Conservation (phyloP, 2,329 filamentous ascomycete genomes). For the Verruconis gallopava region DNA sequence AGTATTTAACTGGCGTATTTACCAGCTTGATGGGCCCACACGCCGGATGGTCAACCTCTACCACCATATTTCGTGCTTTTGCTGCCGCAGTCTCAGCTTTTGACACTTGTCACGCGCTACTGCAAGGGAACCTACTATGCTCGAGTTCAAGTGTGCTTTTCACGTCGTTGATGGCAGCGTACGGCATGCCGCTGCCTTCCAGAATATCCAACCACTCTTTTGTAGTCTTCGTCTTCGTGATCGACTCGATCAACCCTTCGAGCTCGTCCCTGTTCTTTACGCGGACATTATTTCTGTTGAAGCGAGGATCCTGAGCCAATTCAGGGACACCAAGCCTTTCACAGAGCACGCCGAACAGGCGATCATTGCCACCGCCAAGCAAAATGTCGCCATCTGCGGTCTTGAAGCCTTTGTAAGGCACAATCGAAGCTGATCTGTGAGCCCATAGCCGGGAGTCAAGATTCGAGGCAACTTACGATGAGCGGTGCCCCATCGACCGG, state of each 20-base stretch:
- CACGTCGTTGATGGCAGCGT: conserved; percentile 88
- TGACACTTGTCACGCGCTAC: not conserved
- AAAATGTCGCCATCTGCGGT: conserved; percentile 51
- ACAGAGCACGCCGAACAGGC: conserved; percentile 47
- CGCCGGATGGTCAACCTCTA: conserved; percentile 66
- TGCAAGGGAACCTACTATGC: conserved; percentile 44
- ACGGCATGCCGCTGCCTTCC: conserved; percentile 87
- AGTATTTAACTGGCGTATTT: conserved; percentile 91
- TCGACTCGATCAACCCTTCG: conserved; percentile 63
- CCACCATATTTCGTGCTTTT: conserved; percentile 73
- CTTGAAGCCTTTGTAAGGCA: conserved; percentile 78
- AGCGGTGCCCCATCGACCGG: conserved; percentile 87
- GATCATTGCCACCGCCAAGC: conserved; percentile 51
- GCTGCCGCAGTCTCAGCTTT: conserved; percentile 28
- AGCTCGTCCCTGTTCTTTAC: conserved; percentile 61
- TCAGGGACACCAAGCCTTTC: conserved; percentile 43
- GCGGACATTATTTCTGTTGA: conserved; percentile 45
- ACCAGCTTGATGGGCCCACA: conserved; percentile 84
- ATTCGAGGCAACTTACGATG: conserved; percentile 50
- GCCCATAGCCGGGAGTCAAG: conserved; percentile 11
- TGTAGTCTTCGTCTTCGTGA: conserved; percentile 67
- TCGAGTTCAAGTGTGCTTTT: conserved; percentile 70
- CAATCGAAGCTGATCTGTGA: conserved; percentile 65
- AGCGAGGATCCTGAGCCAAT: conserved; percentile 44
- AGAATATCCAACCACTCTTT: conserved; percentile 76